These are phyloP conservation scores for Tritrichomonas foetus DNA, from an alignment of 208 protist genomes.

Conservation along the genomic window DNA sequence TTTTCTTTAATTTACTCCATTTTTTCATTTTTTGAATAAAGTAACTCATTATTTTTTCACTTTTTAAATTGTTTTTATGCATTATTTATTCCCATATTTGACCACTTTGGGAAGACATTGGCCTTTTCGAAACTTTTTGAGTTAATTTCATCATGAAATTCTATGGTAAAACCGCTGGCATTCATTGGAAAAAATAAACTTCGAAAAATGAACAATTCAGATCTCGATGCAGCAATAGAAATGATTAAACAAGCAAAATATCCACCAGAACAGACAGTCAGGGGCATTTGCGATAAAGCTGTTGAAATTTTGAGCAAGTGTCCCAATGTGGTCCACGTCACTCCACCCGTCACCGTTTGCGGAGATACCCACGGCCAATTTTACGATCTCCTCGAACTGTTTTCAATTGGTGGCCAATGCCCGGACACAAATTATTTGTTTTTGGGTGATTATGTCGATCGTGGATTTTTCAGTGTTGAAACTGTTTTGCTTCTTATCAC, in stretches of 20 bases:
- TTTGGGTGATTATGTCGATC: constrained; percentile 63
- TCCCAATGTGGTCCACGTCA: neutral
- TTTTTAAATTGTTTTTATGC: too few relatives aligned
- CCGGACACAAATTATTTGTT: constrained; percentile 96
- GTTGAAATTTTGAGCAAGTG: neutral
- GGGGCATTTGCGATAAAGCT: neutral
- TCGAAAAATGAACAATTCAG: neutral
- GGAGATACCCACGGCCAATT: constrained; percentile 80
- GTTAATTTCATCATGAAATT: too few relatives aligned
- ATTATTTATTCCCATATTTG: too few relatives aligned
- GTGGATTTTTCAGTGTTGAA: constrained; percentile 66
- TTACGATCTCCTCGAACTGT: constrained; percentile 70
- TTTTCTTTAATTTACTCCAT: too few relatives aligned
- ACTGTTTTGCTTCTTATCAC: constrained; percentile 78
- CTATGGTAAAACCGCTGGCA: too few relatives aligned
- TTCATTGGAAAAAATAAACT: too few relatives aligned
- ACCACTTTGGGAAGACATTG: too few relatives aligned
- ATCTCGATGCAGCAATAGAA: neutral
- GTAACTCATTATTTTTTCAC: too few relatives aligned
- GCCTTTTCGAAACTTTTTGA: too few relatives aligned
- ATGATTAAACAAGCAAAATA: neutral
- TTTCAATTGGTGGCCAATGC: constrained; percentile 69
- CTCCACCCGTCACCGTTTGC: constrained; percentile 53
- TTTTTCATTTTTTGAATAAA: too few relatives aligned
- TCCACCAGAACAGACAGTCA: neutral